Evolutionary conservation across 495 filamentous ascomycete genomes (phyloP).

Genomic region (Penicillium manginii): DNA sequence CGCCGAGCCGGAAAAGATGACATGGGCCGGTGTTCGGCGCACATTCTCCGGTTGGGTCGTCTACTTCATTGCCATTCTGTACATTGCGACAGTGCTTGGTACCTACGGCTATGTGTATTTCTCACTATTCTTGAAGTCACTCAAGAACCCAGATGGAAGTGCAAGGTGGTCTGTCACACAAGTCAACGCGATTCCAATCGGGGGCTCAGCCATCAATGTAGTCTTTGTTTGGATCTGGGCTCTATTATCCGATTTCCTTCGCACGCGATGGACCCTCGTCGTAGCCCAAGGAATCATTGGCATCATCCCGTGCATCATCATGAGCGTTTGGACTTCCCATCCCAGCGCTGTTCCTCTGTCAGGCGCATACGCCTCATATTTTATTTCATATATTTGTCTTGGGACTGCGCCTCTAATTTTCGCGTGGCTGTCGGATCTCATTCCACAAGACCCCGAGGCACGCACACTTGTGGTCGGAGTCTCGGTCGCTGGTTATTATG

Average conservation of each 20-base stretch:
- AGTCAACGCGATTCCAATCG: constrained; percentile 38
- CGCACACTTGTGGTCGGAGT: constrained; percentile 35
- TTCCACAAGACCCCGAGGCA: constrained; percentile 37
- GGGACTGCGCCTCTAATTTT: constrained; percentile 40
- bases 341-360: constrained; percentile 25
- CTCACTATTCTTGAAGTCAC: constrained; percentile 33
- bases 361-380: constrained; percentile 35
- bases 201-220: constrained; percentile 38
- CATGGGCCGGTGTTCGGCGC: constrained; percentile 31
- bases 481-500: constrained; percentile 35
- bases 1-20: constrained; percentile 36
- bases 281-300: constrained; percentile 31
- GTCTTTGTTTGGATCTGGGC: constrained; percentile 42
- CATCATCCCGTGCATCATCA: constrained; percentile 37
- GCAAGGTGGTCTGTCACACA: constrained; percentile 28
- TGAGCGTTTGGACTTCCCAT: constrained; percentile 36
- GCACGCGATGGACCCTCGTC: constrained; percentile 33
- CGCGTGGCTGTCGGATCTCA: constrained; percentile 36
- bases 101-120: constrained; percentile 40
- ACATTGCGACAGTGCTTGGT: constrained; percentile 34
- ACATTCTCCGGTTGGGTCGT: constrained; percentile 38
- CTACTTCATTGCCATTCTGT: constrained; percentile 34
- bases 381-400: constrained; percentile 31
- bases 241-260: constrained; percentile 31
- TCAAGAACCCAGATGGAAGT: constrained; percentile 32